Percentiles rank a stretch among this genome's conserved stretches.
Evolutionary conservation across 495 filamentous ascomycete species (phyloP).

Genomic region (Rhypophila decipiens): DNA sequence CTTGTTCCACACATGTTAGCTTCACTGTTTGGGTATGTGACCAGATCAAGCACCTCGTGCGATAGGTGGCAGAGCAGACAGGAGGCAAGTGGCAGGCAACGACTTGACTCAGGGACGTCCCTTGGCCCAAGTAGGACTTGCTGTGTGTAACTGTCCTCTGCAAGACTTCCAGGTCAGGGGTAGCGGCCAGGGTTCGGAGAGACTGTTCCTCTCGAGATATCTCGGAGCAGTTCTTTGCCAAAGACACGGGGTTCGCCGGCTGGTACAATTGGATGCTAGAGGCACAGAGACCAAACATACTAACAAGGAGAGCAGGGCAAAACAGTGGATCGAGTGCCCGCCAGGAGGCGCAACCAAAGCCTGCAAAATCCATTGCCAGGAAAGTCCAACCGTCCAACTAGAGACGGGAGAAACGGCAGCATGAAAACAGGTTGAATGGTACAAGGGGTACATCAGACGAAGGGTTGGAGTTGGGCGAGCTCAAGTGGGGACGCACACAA

Average conservation of each 20-base stretch:
- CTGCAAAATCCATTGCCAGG: not conserved
- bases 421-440: too few species aligned
- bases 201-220: conserved; percentile 3
- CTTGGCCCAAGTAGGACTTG: too few species aligned
- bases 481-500: conserved; percentile 5
- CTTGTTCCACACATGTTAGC: not conserved
- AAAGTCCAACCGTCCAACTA: not conserved
- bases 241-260: conserved; percentile 14
- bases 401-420: not conserved
- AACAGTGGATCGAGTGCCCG: not conserved
- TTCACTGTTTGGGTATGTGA: not conserved
- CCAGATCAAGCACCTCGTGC: conserved; percentile 2
- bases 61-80: not conserved
- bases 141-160: too few species aligned
- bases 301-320: conserved; percentile 9
- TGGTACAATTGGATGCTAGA: conserved; percentile 14
- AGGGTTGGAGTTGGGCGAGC: conserved; percentile 8
- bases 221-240: conserved; percentile 5
- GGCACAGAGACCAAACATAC: conserved; percentile 20
- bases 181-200: not conserved
- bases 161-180: too few species aligned
- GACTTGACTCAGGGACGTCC: not conserved
- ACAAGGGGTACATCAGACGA: conserved; percentile 2
- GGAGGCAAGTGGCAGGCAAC: not conserved
- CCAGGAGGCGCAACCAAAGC: not conserved